phyloP scores from a whole-genome alignment of 176 grass and related monocot species.

The Urochloa ruziziensis region DNA sequence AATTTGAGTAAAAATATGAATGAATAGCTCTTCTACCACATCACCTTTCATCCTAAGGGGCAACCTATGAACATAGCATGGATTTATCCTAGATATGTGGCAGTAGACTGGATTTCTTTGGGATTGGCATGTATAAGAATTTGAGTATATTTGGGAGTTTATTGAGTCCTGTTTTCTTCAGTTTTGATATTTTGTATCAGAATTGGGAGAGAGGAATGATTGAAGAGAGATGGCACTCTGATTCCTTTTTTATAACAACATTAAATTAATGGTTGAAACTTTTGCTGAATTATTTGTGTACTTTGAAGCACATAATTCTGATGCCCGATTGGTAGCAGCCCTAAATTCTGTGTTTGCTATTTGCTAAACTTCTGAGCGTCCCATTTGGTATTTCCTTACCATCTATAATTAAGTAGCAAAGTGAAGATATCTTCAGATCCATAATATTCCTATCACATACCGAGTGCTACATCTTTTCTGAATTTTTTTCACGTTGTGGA shows the following conservation, averaged over 20 bases:
- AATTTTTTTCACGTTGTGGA: neutral
- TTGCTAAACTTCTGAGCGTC: neutral
- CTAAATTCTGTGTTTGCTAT: slow-evolving; percentile 2
- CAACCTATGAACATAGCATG: too few species aligned
- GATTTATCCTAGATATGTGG: too few species aligned
- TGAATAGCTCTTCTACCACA: too few species aligned
- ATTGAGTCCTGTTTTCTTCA: too few species aligned
- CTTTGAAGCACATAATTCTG: neutral
- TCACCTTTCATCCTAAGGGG: too few species aligned
- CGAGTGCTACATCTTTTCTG: neutral
- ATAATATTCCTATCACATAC: neutral
- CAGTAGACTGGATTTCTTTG: too few species aligned
- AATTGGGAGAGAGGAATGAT: neutral
- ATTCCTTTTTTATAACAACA: neutral
- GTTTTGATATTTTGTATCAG: too few species aligned
- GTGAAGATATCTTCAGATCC: neutral
- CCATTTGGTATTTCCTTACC: neutral
- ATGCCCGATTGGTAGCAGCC: neutral
- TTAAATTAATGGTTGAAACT: neutral
- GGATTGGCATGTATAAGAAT: too few species aligned
- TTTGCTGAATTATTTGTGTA: neutral
- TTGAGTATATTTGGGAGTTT: too few species aligned
- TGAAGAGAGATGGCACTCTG: neutral
- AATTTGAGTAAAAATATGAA: too few species aligned
- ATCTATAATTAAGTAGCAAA: neutral